Evolutionary conservation across 257 asterid genomes (phyloP).

Genomic region (Forsythia suspensa): DNA sequence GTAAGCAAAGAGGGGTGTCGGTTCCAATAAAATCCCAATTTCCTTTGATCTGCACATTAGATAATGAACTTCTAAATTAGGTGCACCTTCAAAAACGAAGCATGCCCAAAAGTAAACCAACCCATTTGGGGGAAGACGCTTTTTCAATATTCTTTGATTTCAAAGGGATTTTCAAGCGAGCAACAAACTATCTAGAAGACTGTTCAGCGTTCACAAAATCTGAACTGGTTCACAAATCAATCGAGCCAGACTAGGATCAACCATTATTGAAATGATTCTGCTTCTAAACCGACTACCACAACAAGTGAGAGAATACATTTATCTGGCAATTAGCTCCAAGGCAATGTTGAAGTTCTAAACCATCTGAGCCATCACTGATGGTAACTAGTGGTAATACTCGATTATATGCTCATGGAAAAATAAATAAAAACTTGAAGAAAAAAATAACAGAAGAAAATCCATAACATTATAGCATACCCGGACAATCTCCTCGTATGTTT

Average conservation of each 20-base stretch:
- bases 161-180: not conserved
- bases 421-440: not conserved
- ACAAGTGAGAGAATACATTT: slow-evolving; percentile 7
- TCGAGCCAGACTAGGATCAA: not conserved
- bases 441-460: not conserved
- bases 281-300: not conserved
- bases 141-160: no score
- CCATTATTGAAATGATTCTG: not conserved
- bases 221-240: not conserved
- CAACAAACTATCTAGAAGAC: not conserved
- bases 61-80: not conserved
- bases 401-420: slow-evolving; percentile 10
- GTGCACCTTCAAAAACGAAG: not conserved
- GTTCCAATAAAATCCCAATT: slow-evolving; percentile 3
- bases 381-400: not conserved
- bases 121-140: no score
- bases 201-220: not conserved
- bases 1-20: not conserved
- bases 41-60: not conserved
- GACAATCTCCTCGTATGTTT: slow-evolving; percentile 96
- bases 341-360: not conserved
- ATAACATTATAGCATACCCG: slow-evolving; percentile 53
- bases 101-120: no score
- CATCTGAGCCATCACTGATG: not conserved
- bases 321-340: not conserved